A percentile compares a stretch with the other conserved stretches of the same genome.
Conservation (phyloP, 352 stramenopile species). For the Pythium grandisporangium region DNA sequence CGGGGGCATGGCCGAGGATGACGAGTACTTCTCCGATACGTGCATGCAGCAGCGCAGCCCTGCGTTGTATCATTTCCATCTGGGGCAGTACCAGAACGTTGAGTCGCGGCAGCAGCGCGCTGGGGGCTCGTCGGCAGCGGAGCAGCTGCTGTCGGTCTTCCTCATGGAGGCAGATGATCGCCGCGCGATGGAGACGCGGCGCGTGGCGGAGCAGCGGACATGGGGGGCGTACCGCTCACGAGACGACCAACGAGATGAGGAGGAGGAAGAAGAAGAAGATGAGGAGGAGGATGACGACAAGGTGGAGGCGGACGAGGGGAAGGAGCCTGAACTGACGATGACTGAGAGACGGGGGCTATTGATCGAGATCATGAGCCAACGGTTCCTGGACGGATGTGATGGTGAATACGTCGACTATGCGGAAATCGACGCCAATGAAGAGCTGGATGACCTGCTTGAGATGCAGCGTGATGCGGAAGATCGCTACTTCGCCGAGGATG, state of each 20-base stretch:
- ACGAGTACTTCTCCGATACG: conserved; percentile 65
- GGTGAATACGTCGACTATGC: conserved; percentile 52
- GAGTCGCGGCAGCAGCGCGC: conserved; percentile 6
- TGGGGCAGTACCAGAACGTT: conserved; percentile 56
- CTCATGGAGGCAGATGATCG: conserved; percentile 61
- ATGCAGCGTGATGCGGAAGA: conserved; percentile 77
- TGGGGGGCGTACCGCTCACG: conserved; percentile 34
- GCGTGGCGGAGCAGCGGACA: conserved; percentile 42
- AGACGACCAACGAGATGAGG: conserved; percentile 5
- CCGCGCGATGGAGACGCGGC: conserved; percentile 52
- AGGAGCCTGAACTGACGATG: conserved; percentile 11
- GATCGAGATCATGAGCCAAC: conserved; percentile 62
- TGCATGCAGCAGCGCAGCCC: conserved; percentile 77
- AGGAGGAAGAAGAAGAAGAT: conserved; percentile 23
- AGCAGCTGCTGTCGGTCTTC: conserved; percentile 54
- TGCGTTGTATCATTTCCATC: conserved; percentile 76
- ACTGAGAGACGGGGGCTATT: conserved; percentile 44
- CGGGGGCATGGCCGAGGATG: neutral
- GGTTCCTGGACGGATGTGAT: conserved; percentile 62
- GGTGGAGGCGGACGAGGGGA: conserved; percentile 23
- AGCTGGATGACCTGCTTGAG: conserved; percentile 51
- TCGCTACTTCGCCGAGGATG: conserved; percentile 48
- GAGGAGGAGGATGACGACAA: conserved; percentile 36
- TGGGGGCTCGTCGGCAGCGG: conserved; percentile 1
- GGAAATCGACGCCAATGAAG: conserved; percentile 47